Conservation (phyloP, 805 yeast species). For the Debaryomyces tyrocola region DNA sequence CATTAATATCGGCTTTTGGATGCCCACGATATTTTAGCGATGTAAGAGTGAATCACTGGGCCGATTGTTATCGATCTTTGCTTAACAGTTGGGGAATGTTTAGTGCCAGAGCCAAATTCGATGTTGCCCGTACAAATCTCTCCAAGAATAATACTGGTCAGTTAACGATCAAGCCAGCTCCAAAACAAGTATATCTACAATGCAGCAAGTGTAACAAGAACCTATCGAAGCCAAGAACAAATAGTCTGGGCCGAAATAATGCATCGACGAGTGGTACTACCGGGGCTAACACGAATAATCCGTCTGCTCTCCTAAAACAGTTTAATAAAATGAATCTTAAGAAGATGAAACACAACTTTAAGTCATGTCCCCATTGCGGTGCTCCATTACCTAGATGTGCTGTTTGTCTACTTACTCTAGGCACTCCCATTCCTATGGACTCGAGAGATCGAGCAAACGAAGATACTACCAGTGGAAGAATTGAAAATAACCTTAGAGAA, state of each 20-base stretch:
- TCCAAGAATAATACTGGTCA: constrained; percentile 53
- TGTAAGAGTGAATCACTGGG: constrained; percentile 75
- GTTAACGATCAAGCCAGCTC: constrained; percentile 48
- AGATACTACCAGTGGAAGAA: constrained; percentile 14
- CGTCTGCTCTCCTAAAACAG: constrained; percentile 29
- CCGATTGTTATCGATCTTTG: constrained; percentile 62
- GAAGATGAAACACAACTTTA: constrained; percentile 20
- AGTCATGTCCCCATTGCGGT: constrained; percentile 80
- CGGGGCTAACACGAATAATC: constrained; percentile 13
- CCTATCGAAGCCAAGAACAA: constrained; percentile 41
- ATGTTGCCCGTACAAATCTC: constrained; percentile 69
- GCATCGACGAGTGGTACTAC: not conserved
- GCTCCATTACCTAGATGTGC: constrained; percentile 88
- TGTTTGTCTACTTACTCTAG: constrained; percentile 78
- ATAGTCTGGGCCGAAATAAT: constrained; percentile 6
- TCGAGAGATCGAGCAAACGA: constrained; percentile 24
- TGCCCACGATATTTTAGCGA: constrained; percentile 82
- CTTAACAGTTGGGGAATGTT: constrained; percentile 82
- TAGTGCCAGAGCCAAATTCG: constrained; percentile 78
- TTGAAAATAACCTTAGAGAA: constrained; percentile 55
- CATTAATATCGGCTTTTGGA: constrained; percentile 75
- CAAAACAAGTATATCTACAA: constrained; percentile 77
- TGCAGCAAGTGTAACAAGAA: constrained; percentile 82
- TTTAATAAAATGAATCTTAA: constrained; percentile 28
- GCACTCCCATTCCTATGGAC: constrained; percentile 57